Evolutionary conservation across 1,139 yeast genomes (phyloP).

Genomic region (Debaryomyces psychrophilus): DNA sequence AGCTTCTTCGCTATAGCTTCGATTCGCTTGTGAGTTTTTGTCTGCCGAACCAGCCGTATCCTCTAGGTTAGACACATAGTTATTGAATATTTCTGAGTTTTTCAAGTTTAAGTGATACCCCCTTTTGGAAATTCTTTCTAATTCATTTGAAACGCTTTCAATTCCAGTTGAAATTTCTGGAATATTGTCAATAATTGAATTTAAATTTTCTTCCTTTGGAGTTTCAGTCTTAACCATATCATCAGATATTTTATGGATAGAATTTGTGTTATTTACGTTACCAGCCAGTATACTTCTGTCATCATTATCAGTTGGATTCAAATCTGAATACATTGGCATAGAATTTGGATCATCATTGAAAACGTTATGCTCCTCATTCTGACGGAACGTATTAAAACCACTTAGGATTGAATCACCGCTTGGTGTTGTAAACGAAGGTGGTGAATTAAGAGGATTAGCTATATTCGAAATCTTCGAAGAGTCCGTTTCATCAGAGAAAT

Average conservation of each 20-base stretch:
- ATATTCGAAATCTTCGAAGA: not conserved
- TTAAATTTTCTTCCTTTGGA: conserved; percentile 6
- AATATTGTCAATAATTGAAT: conserved; percentile 13
- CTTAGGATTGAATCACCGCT: conserved; percentile 18
- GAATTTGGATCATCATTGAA: not conserved
- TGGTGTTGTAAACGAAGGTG: conserved; percentile 19
- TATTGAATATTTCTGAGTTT: conserved; percentile 33
- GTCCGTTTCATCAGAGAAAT: not conserved
- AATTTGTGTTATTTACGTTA: not conserved
- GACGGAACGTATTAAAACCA: conserved; percentile 1
- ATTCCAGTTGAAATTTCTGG: conserved; percentile 30
- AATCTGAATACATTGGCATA: not conserved
- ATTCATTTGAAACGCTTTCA: conserved; percentile 31
- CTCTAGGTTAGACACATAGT: conserved; percentile 23
- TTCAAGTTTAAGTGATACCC: conserved; percentile 31
- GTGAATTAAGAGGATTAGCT: conserved; percentile 7
- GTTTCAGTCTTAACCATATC: not conserved
- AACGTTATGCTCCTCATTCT: not conserved
- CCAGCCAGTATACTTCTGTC: not conserved
- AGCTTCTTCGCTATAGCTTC: not conserved
- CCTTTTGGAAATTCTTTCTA: conserved; percentile 34
- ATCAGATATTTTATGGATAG: not conserved
- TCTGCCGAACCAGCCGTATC: conserved; percentile 3
- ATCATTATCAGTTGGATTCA: not conserved
- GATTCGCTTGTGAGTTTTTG: not conserved